These are phyloP conservation scores for Cucumis melo DNA, from an alignment of 306 rosid genomes.

Conservation along the genomic window DNA sequence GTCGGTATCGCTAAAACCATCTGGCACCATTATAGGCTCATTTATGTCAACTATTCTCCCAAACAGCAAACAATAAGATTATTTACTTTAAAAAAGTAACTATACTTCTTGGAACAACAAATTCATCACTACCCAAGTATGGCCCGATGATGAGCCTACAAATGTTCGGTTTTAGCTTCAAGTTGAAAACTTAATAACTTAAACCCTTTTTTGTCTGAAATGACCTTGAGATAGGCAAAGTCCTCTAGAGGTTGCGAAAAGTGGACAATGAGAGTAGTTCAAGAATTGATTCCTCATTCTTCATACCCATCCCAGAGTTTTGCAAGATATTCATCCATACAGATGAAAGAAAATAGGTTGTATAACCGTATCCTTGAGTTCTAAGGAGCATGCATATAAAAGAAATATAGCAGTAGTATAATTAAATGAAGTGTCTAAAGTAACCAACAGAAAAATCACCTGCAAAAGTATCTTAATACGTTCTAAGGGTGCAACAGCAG, in stretches of 20 bases:
- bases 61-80: neutral
- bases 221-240: neutral
- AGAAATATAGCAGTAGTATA: neutral
- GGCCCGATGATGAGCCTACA: neutral
- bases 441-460: slow-evolving; percentile 22
- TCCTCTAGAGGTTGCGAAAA: neutral
- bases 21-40: neutral
- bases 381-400: neutral
- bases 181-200: neutral
- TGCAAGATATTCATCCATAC: neutral
- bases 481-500: slow-evolving; percentile 86
- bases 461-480: slow-evolving; percentile 89
- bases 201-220: neutral
- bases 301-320: neutral
- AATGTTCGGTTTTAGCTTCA: neutral
- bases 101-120: neutral
- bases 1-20: neutral
- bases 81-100: neutral
- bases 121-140: neutral
- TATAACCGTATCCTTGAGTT: too few species aligned
- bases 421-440: neutral
- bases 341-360: neutral
- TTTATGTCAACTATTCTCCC: neutral
- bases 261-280: neutral
- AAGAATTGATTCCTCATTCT: neutral